phyloP scores from a whole-genome alignment of 2,329 filamentous ascomycete genomes.

The Didymosphaeria variabile region DNA sequence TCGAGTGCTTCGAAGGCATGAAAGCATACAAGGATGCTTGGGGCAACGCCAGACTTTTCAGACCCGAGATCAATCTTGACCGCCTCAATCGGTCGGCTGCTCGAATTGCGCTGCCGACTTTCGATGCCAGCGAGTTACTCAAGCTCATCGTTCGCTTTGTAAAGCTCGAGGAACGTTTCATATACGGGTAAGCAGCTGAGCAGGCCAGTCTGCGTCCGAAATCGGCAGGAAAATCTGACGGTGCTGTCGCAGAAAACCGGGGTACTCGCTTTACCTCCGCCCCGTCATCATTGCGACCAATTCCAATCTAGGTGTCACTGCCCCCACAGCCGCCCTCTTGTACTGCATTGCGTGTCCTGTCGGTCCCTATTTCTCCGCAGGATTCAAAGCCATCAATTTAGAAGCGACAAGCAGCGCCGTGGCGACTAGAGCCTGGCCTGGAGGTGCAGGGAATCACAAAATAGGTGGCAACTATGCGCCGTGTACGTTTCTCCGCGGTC shows the following conservation, averaged over 20 bases:
- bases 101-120: slow-evolving; percentile 4
- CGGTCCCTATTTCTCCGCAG: slow-evolving; percentile 6
- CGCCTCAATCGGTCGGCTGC: slow-evolving; percentile 7
- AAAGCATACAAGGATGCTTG: slow-evolving; percentile 6
- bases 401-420: slow-evolving; percentile 3
- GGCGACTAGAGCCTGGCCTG: slow-evolving; percentile 8
- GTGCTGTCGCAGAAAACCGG: slow-evolving; percentile 2
- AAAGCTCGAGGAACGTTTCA: slow-evolving; percentile 9
- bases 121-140: slow-evolving; percentile 1
- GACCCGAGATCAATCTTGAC: slow-evolving; percentile 8
- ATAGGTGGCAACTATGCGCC: slow-evolving; percentile 9
- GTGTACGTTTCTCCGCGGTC: slow-evolving; percentile 1
- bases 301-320: slow-evolving; percentile 5
- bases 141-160: slow-evolving; percentile 3
- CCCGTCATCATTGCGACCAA: slow-evolving; percentile 5
- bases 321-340: slow-evolving; percentile 3
- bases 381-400: slow-evolving; percentile 7
- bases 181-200: slow-evolving; percentile 3
- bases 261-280: slow-evolving; percentile 8
- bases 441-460: slow-evolving; percentile 2
- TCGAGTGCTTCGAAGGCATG: slow-evolving; percentile 12
- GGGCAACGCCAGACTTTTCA: slow-evolving; percentile 4
- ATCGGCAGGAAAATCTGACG: not conserved
- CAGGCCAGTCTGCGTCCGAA: not conserved
- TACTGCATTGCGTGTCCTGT: slow-evolving; percentile 11